phyloP scores from a whole-genome alignment of 1,284 basidiomycete species.

The Tausonia pullulans region DNA sequence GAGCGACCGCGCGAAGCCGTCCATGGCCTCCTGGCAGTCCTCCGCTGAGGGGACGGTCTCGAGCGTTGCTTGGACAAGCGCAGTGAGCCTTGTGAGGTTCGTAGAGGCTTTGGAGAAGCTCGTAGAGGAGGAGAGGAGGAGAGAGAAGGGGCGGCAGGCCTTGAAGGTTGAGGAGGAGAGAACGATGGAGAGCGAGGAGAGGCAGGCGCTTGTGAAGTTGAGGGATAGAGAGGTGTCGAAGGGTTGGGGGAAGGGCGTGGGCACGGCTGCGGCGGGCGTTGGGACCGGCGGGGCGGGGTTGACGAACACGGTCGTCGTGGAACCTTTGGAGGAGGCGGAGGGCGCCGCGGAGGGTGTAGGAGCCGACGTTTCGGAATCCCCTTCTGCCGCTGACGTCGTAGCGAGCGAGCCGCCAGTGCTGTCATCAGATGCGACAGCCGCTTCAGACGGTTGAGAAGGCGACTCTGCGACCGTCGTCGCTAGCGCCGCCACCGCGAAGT shows the following conservation, averaged over 20 bases:
- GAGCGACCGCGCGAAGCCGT: slow-evolving; percentile 45
- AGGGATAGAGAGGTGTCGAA: slow-evolving; percentile 50
- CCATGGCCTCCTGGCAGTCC: slow-evolving; percentile 51
- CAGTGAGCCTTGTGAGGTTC: slow-evolving; percentile 53
- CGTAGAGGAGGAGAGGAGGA: slow-evolving; percentile 52
- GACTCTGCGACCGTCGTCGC: not conserved
- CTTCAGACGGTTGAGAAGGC: no score
- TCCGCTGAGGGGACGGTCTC: not conserved
- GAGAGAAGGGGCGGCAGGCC: slow-evolving; percentile 60
- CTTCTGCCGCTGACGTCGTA: not conserved
- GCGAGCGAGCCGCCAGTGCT: not conserved
- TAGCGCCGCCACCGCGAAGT: no score
- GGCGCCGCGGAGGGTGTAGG: not conserved
- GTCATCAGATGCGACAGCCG: no score
- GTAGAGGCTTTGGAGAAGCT: slow-evolving; percentile 50
- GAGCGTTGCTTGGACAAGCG: slow-evolving; percentile 36
- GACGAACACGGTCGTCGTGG: not conserved
- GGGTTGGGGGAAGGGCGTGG: slow-evolving; percentile 44
- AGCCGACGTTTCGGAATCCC: not conserved
- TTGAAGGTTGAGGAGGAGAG: slow-evolving; percentile 49
- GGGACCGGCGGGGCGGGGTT: not conserved
- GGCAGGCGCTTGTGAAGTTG: slow-evolving; percentile 56
- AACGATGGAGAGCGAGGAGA: slow-evolving; percentile 60
- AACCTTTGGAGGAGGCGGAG: not conserved
- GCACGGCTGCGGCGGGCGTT: not conserved